Base-by-base conservation (phyloP, 2,329 filamentous ascomycete genomes). In the Cercospora canescens region DNA sequence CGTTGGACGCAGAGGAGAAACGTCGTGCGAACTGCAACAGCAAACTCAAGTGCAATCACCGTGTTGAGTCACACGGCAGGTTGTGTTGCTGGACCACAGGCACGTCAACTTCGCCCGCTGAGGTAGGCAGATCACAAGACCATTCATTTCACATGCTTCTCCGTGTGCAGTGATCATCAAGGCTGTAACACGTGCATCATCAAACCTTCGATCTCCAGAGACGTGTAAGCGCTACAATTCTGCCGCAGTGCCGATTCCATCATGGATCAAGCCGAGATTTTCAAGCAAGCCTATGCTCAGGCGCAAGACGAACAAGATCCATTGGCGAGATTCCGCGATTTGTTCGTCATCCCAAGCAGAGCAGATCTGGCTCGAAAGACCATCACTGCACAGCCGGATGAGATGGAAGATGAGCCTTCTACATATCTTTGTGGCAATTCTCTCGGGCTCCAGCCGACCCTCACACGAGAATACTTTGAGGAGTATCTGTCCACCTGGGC, bases 351-450 rank as follows among this genome's bases (percentile, higher is more conserved):
- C 54, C 93, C 93, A 0, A 90, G 90, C 3, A 92, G 88, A 76
- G 82, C 81, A 9, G 91, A 93, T 45, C 79, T 95, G 54, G 88
- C 85, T 76, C 86, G 90, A 69, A 89, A 83, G 69, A 87, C 84
- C 0, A 77, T 91, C 9, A 73, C 62, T 70, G 64, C 73, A 18
- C 63, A 74, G 32, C 66, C 62, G 41, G 68, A 30, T 41, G 61
- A 58, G 68, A 72, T 59, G 62, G 58, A 68, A 37, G 67, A 72
- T 28, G 80, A 83, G 30, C 80, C 81, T 56, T 86, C 85, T 66
- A 89, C 92, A 66, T 97, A 97, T 78, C 88, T 97, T 69, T 94
- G 93, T 71, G 94, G 94, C 64, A 96, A 97, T 81, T 96, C 93
- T 0, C 85, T 97, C 1, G 93, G 93, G 39, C 86, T 94, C 4